Base-by-base conservation (phyloP, 208 protist species). In the Crithidia bombi region DNA sequence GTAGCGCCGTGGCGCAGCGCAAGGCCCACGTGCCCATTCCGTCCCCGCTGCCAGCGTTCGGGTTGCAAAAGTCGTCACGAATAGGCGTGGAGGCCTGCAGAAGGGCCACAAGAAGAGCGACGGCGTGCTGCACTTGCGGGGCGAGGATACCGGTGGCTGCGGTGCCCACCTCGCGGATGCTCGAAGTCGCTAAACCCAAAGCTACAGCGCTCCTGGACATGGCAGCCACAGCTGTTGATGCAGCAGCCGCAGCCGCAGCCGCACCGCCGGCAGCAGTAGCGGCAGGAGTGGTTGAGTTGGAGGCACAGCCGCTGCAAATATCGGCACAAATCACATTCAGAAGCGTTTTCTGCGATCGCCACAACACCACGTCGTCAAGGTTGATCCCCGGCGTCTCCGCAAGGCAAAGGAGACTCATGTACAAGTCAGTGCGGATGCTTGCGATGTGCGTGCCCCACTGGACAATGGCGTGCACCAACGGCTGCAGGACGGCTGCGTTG, bases 341-440 rank as follows among this genome's bases (percentile, higher is more conserved):
- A 11, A 95, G 74, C n/a, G 79, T 72, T 36, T 71, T 76, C 61
- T 92, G 75, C 26, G 72, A 75, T 35, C 87, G 85, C 61, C 81
- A 85, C 52, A 92, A 55, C n/a, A 76, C 77, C 12, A 85, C 73
- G 50, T 93, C 87, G 70, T 95, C 90, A 4, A 85, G 57, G 28
- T 63, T 65, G n/a, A 88, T 71, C 12, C 85, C 81, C 2, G 85
- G 81, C 38, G 83, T 90, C n/a, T 78, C 58, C 39, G 83, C 62
- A 41, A 95, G 84, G 28, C 65, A 71, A 28, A 88, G 58, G 41
- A 91, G 75, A 12, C 75, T 74, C 35, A 73, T 65, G 62, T 95
- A 93, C 5, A 92, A 73, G 38, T 93, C 81, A 10, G 71, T 43
- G 28, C 90, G 82, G 38, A 83, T 68, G 33, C 62, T 41, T 10